phyloP scores from a whole-genome alignment of 306 rosid genomes.

The Trifolium fragiferum region DNA sequence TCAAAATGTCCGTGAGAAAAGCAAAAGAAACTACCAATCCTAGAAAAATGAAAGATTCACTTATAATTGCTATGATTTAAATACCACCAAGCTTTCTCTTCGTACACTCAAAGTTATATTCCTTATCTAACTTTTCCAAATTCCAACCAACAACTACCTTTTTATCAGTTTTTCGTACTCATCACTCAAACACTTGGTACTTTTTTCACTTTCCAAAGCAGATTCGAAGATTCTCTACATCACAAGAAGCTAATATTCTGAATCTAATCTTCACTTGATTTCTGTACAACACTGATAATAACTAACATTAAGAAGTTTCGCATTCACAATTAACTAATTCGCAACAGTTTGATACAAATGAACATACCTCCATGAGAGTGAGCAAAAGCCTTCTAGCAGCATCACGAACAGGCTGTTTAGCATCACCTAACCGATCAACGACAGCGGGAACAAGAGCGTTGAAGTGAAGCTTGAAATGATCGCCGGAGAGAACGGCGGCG shows the following conservation, averaged over 20 bases:
- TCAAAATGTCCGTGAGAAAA: background rate
- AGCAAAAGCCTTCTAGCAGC: constrained; percentile 95
- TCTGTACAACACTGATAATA: constrained; percentile 1
- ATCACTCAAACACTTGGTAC: constrained; percentile 11
- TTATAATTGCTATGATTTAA: constrained; percentile 4
- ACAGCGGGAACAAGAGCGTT: constrained; percentile 95
- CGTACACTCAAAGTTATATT: constrained; percentile 41
- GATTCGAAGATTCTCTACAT: constrained; percentile 38
- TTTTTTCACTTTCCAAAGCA: constrained; percentile 35
- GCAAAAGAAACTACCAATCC: constrained; percentile 8
- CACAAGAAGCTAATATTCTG: background rate
- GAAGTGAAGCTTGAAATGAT: constrained; percentile 90
- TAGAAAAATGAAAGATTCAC: background rate
- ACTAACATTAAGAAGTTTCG: constrained; percentile 7
- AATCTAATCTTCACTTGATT: background rate
- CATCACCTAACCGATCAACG: constrained; percentile 92
- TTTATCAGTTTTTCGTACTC: constrained; percentile 35
- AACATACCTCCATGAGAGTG: constrained; percentile 94
- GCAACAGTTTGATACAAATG: background rate
- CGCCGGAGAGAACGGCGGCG: constrained; percentile 96
- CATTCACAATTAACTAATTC: background rate
- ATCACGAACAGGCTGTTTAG: constrained; percentile 97
- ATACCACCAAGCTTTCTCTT: constrained; percentile 37
- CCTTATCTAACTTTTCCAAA: constrained; percentile 34
- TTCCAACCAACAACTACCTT: constrained; percentile 33